These are phyloP conservation scores for Cytospora piceicola DNA, from an alignment of 2,329 filamentous ascomycete species.

Conservation along the genomic window DNA sequence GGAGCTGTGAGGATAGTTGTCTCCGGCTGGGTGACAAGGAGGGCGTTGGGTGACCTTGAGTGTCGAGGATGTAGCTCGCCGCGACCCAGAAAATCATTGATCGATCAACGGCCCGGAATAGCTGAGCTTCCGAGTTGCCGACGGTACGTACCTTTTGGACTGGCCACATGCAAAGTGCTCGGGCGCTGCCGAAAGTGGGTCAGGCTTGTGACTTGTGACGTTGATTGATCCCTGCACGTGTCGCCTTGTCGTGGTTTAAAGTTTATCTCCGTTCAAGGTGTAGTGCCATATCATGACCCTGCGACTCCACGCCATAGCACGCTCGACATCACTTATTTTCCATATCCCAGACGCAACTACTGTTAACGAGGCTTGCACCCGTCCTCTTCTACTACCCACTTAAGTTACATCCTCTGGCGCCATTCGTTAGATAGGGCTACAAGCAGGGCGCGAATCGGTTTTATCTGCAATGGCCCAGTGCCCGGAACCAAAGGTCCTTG, in stretches of 20 bases:
- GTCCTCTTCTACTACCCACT: too few species aligned
- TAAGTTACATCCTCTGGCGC: too few species aligned
- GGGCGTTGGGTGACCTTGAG: not conserved
- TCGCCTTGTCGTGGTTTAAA: not conserved
- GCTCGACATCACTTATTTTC: too few species aligned
- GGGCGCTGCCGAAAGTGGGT: slow-evolving; percentile 22
- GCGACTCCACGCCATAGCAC: too few species aligned
- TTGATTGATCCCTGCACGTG: not conserved
- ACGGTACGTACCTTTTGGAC: not conserved
- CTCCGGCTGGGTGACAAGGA: not conserved
- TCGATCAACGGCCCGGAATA: slow-evolving; percentile 17
- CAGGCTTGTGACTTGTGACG: slow-evolving; percentile 1
- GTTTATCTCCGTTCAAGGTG: not conserved
- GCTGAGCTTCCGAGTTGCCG: slow-evolving; percentile 22
- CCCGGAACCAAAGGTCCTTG: not conserved
- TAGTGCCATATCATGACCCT: too few species aligned
- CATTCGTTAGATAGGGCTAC: too few species aligned
- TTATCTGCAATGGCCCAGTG: not conserved
- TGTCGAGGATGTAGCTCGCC: slow-evolving; percentile 2
- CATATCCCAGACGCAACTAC: too few species aligned
- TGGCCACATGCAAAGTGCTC: not conserved
- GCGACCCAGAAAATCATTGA: slow-evolving; percentile 20
- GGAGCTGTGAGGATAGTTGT: not conserved
- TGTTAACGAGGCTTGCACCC: too few species aligned
- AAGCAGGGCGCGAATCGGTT: not conserved